Evolutionary conservation across 140 eudicot genomes (phyloP).

Genomic region (Cichorium intybus): DNA sequence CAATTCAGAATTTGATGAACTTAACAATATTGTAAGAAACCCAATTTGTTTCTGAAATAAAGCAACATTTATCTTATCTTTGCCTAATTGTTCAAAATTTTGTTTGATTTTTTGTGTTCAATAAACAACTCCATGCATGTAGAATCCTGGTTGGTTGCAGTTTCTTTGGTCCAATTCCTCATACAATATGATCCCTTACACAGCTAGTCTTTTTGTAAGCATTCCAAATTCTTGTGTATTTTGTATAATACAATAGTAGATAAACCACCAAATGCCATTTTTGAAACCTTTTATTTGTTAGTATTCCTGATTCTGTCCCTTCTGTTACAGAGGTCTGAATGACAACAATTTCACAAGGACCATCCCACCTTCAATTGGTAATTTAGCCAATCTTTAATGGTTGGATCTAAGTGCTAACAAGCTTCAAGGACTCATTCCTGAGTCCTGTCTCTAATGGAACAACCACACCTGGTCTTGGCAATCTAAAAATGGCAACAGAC

Average conservation of each 20-base stretch:
- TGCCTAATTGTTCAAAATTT: neutral
- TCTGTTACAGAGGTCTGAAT: too few relatives aligned
- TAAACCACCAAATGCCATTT: neutral
- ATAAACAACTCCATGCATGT: slow-evolving; percentile 3
- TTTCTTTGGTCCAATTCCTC: too few relatives aligned
- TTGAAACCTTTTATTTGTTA: too few relatives aligned
- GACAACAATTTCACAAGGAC: too few relatives aligned
- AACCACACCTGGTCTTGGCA: slow-evolving; percentile 48
- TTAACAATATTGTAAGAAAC: slow-evolving; percentile 56
- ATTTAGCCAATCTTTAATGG: too few relatives aligned
- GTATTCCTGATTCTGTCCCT: neutral
- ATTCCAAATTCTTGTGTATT: too few relatives aligned
- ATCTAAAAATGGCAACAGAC: slow-evolving; percentile 48
- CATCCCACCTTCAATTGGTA: too few relatives aligned
- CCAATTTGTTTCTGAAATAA: slow-evolving; percentile 2
- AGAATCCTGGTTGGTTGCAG: too few relatives aligned
- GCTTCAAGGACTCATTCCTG: slow-evolving; percentile 54
- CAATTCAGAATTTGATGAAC: too few relatives aligned
- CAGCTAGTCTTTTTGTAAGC: too few relatives aligned
- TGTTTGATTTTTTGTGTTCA: slow-evolving; percentile 1
- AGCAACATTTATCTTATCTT: neutral
- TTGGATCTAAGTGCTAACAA: slow-evolving; percentile 51
- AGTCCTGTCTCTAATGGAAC: slow-evolving; percentile 41
- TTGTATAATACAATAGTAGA: neutral
- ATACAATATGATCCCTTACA: too few relatives aligned